Evolutionary conservation across 164 flowering plant species (phyloP), one percentile per base, ranked within the genome.

Genomic region (Malania oleifera): DNA sequence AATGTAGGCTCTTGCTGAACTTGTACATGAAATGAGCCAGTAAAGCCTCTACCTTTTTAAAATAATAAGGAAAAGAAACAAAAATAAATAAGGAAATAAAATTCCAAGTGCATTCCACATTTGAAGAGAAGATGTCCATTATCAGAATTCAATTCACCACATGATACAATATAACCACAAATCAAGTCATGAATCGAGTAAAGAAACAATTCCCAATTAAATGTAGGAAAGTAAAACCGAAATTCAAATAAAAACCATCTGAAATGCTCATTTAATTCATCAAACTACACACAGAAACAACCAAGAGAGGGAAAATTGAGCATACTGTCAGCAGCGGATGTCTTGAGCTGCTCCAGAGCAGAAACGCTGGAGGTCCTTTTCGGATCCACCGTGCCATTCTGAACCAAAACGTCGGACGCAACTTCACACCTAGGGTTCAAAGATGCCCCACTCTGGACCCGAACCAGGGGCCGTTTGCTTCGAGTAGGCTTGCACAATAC

Each of bases 311-410:
- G 48, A 40, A 54, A 22, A 12, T 12, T 8, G 37, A 25, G 63
- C 82, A 38, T 71, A 91, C 98, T 62, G 61, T 89, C 98, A 61
- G 74, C 86, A 0, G 77, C 93, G 6, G 92, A 83, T 20, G 80
- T 70, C 73, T 89, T 89, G 75, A 92, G 93, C 80, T 72, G 86
- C 54, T 89, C 92, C 31, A 92, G 91, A 56, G 90, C 91, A 23
- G 91, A 75, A 52, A 85, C 37, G 64, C 87, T 81, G 17, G 96
- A 73, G 45, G 76, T 67, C 57, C 66, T 75, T 7, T 46, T 10
- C 12, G 66, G 52, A 55, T 60, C 70, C 11, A 18, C 35, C 43
- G 56, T 57, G n/a, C 56, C 72, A 17, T 39, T 59, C 24, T 59
- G 50, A 14, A 63, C 70, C 54, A 17, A 28, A 44, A 48, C 66